phyloP scores from a whole-genome alignment of 228 moss, liverwort and hornwort genomes.

The Sphagnum fallax region DNA sequence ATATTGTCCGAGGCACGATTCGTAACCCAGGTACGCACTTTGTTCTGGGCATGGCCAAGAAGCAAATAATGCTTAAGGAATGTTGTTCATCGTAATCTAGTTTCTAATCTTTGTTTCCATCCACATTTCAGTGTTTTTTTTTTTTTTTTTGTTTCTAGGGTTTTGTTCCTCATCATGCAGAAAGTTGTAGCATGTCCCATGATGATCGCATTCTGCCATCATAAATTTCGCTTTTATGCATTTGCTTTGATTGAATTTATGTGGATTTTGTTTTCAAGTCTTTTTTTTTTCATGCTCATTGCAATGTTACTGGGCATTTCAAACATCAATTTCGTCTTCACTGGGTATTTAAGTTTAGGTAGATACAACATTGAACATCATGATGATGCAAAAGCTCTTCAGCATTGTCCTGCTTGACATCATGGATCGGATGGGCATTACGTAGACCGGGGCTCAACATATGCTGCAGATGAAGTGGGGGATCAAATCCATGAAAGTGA shows the following conservation, averaged over 20 bases:
- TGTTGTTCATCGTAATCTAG: background rate
- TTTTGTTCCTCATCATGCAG: too few species aligned
- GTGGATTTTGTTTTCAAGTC: too few species aligned
- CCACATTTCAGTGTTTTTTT: background rate
- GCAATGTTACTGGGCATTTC: too few species aligned
- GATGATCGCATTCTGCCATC: background rate
- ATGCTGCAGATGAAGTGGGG: background rate
- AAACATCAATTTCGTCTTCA: too few species aligned
- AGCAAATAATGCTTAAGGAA: too few species aligned
- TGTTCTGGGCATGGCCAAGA: background rate
- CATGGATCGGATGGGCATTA: background rate
- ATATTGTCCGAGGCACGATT: constrained; percentile 8
- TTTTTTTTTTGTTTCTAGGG: too few species aligned
- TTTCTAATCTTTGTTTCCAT: background rate
- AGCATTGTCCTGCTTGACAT: too few species aligned
- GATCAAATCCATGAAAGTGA: background rate
- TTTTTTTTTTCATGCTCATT: too few species aligned
- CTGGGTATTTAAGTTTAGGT: too few species aligned
- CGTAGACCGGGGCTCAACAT: background rate
- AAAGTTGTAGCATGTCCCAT: background rate
- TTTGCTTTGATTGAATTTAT: too few species aligned
- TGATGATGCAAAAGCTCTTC: too few species aligned
- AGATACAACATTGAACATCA: too few species aligned
- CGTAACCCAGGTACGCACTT: constrained; percentile 4
- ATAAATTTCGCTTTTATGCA: background rate